phyloP scores from a whole-genome alignment of 2,329 filamentous ascomycete species.

The Neonectria magnoliae region DNA sequence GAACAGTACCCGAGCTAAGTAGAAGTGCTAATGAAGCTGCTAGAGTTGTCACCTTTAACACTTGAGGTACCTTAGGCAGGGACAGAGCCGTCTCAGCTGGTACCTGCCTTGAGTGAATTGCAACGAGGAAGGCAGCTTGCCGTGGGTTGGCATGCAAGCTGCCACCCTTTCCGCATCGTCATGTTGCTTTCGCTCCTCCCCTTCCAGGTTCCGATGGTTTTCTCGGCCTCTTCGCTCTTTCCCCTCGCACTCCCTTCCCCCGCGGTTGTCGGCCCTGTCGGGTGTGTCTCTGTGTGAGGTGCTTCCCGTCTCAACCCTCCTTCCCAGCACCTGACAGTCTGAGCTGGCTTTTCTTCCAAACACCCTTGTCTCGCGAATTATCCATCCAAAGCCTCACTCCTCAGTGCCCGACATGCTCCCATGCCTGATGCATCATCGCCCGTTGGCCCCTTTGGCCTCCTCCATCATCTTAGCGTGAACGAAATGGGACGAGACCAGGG shows the following conservation, averaged over 20 bases:
- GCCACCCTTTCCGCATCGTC: slow-evolving; percentile 21
- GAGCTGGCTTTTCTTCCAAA: slow-evolving; percentile 19
- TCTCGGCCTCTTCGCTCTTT: neutral
- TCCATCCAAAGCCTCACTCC: slow-evolving; percentile 29
- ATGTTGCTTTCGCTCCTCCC: slow-evolving; percentile 9
- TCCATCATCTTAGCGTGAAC: slow-evolving; percentile 38
- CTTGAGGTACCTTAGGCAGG: neutral
- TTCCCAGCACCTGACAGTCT: slow-evolving; percentile 23
- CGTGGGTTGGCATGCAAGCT: neutral
- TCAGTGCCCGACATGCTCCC: slow-evolving; percentile 41
- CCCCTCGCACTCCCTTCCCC: neutral
- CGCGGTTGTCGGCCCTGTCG: neutral
- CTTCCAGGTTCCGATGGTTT: neutral
- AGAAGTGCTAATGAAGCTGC: too few species aligned
- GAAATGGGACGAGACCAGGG: slow-evolving; percentile 43
- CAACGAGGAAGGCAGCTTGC: neutral
- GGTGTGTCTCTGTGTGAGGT: neutral
- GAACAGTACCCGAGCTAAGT: too few species aligned
- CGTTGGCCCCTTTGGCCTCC: slow-evolving; percentile 28
- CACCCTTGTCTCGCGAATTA: slow-evolving; percentile 18
- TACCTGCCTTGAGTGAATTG: neutral
- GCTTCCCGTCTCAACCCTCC: slow-evolving; percentile 10
- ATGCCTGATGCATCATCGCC: slow-evolving; percentile 45
- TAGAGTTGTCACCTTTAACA: too few species aligned
- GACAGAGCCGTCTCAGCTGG: neutral